Percentiles rank a stretch among this genome's conserved stretches.
Evolutionary conservation across 768 basidiomycete genomes (phyloP).

Genomic region (Termitomyces sp.): DNA sequence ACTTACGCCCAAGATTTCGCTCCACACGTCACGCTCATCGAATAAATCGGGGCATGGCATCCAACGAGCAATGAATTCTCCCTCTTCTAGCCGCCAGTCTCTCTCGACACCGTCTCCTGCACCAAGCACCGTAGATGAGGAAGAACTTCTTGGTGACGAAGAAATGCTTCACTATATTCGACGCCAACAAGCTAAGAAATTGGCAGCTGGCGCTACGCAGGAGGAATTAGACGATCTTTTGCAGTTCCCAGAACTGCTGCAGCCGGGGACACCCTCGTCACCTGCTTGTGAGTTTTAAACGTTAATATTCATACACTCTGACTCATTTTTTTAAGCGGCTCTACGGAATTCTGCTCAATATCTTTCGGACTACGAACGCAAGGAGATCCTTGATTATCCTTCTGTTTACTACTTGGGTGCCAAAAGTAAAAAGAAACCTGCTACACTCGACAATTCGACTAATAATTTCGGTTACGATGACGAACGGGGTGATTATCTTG

Average conservation of each 20-base stretch:
- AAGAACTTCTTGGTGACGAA: slow-evolving; percentile 86
- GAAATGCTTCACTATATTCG: slow-evolving; percentile 96
- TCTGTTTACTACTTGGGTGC: slow-evolving; percentile 80
- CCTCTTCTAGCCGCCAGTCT: slow-evolving; percentile 70
- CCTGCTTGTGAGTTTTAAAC: slow-evolving; percentile 57
- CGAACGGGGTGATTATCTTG: slow-evolving; percentile 94
- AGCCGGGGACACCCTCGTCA: slow-evolving; percentile 59
- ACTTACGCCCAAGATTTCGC: slow-evolving; percentile 71
- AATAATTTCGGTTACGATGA: slow-evolving; percentile 98
- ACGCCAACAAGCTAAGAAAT: slow-evolving; percentile 83
- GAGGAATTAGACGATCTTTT: slow-evolving; percentile 85
- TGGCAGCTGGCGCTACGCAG: slow-evolving; percentile 78
- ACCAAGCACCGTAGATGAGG: slow-evolving; percentile 74
- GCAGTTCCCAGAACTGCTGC: slow-evolving; percentile 87
- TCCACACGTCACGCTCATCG: slow-evolving; percentile 52
- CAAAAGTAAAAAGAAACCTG: slow-evolving; percentile 78
- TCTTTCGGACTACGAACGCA: slow-evolving; percentile 84
- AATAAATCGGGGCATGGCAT: slow-evolving; percentile 40
- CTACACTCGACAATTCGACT: slow-evolving; percentile 61
- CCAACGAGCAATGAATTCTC: slow-evolving; percentile 51
- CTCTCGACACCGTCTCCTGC: slow-evolving; percentile 83
- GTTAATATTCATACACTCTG: slow-evolving; percentile 5
- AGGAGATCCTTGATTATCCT: slow-evolving; percentile 87
- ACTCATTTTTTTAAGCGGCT: slow-evolving; percentile 39
- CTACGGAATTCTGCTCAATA: slow-evolving; percentile 63